Conservation (phyloP, 495 filamentous ascomycete genomes). For the Hypoxylon intermedium region DNA sequence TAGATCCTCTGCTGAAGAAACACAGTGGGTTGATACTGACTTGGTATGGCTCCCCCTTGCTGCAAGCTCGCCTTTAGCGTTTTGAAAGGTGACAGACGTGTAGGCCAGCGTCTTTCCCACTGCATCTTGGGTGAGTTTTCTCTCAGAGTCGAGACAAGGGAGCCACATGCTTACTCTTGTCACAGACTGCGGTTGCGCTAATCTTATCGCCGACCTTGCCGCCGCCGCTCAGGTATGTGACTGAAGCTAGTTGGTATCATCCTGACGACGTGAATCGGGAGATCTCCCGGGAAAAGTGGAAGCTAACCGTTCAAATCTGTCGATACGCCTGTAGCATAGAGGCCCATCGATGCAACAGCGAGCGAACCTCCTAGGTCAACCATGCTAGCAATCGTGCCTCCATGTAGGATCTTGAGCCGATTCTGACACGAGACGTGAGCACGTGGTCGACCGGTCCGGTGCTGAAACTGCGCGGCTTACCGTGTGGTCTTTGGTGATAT, state of each 20-base stretch:
- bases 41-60: conserved; percentile 97
- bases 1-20: neutral
- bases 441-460: neutral
- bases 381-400: conserved; percentile 94
- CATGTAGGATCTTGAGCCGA: conserved; percentile 87
- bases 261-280: too few relatives aligned
- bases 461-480: conserved; percentile 52
- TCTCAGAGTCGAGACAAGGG: neutral
- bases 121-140: conserved; percentile 43
- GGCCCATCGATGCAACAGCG: conserved; percentile 87
- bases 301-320: conserved; percentile 84
- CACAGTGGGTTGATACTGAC: conserved; percentile 56
- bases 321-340: conserved; percentile 88
- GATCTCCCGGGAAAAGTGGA: neutral
- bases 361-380: conserved; percentile 93
- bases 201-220: conserved; percentile 83
- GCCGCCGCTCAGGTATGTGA: conserved; percentile 88
- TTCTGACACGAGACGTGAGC: conserved; percentile 63
- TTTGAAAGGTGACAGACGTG: conserved; percentile 80
- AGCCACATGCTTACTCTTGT: conserved; percentile 72
- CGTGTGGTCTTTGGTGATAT: conserved; percentile 87
- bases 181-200: conserved; percentile 72
- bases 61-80: conserved; percentile 76
- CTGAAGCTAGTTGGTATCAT: conserved; percentile 51
- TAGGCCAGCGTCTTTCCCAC: conserved; percentile 93